Evolutionary conservation across 176 grass and related monocot genomes (phyloP).

Genomic region (Raddia guianensis): DNA sequence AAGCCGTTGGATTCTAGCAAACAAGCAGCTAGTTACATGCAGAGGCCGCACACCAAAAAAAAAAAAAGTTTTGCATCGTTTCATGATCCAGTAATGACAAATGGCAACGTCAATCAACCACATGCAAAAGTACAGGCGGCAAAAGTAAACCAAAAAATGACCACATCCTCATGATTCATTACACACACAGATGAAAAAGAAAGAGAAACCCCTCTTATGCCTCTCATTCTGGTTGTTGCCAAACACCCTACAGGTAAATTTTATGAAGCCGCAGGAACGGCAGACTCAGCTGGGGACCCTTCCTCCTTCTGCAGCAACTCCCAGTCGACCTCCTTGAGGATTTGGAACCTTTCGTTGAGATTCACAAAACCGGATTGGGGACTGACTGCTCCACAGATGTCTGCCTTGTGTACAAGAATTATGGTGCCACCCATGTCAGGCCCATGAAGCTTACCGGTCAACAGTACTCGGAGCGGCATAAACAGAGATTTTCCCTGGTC

Average conservation of each 20-base stretch:
- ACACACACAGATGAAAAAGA: neutral
- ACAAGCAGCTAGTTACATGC: no score
- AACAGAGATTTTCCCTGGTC: slow-evolving; percentile 79
- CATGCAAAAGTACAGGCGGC: neutral
- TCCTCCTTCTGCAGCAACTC: slow-evolving; percentile 54
- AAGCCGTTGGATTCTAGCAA: no score
- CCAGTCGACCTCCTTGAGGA: slow-evolving; percentile 79
- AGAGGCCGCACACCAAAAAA: no score
- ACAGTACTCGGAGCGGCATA: slow-evolving; percentile 81
- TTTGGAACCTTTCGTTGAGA: slow-evolving; percentile 77
- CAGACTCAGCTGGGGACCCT: slow-evolving; percentile 49
- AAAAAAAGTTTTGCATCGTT: neutral
- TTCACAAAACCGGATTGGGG: slow-evolving; percentile 60
- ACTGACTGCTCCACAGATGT: slow-evolving; percentile 54
- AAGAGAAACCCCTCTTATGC: neutral
- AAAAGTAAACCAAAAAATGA: neutral
- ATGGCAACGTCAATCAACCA: neutral
- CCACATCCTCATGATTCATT: slow-evolving; percentile 6
- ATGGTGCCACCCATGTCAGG: slow-evolving; percentile 79
- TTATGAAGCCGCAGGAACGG: slow-evolving; percentile 43
- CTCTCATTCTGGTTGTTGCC: neutral
- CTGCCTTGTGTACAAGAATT: slow-evolving; percentile 75
- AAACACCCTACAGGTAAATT: neutral
- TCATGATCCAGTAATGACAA: neutral
- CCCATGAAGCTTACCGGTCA: slow-evolving; percentile 90